These are phyloP conservation scores for Trichoderma sp. DNA, from an alignment of 2,329 filamentous ascomycete species.

Conservation along the genomic window DNA sequence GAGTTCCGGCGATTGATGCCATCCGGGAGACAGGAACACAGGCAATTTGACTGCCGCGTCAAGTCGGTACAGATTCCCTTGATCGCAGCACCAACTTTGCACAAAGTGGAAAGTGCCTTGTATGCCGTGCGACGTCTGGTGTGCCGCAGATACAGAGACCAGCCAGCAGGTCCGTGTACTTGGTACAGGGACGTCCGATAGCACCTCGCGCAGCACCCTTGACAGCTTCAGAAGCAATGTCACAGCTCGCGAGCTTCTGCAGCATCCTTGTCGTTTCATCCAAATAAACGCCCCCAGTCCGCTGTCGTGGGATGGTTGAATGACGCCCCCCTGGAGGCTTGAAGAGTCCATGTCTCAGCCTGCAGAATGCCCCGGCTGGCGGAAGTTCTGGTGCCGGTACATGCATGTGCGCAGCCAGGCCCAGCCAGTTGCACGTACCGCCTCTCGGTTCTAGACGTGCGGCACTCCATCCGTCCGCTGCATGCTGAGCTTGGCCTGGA, in stretches of 20 bases:
- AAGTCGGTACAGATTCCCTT: no score
- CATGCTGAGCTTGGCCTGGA: no score
- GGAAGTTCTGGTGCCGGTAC: neutral
- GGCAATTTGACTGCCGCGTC: no score
- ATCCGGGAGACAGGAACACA: no score
- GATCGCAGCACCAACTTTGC: no score
- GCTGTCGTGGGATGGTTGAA: conserved; percentile 9
- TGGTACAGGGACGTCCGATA: no score
- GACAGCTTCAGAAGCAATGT: neutral
- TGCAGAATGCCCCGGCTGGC: neutral
- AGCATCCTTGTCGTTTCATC: conserved; percentile 24
- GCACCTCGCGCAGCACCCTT: neutral
- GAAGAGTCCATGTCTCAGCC: neutral
- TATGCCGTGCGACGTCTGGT: no score
- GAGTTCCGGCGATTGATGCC: no score
- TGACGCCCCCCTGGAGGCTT: neutral
- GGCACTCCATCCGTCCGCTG: neutral
- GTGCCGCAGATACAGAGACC: no score
- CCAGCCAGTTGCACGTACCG: neutral
- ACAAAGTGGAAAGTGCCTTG: no score
- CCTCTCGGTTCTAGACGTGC: neutral
- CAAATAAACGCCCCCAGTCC: conserved; percentile 12
- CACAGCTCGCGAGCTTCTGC: conserved; percentile 3
- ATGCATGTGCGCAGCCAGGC: neutral
- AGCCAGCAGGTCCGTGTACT: no score